A percentile compares a stretch with the other conserved stretches of the same genome.
These are phyloP conservation scores for Lactarius akahatsu DNA, from an alignment of 768 basidiomycete species.

Conservation along the genomic window DNA sequence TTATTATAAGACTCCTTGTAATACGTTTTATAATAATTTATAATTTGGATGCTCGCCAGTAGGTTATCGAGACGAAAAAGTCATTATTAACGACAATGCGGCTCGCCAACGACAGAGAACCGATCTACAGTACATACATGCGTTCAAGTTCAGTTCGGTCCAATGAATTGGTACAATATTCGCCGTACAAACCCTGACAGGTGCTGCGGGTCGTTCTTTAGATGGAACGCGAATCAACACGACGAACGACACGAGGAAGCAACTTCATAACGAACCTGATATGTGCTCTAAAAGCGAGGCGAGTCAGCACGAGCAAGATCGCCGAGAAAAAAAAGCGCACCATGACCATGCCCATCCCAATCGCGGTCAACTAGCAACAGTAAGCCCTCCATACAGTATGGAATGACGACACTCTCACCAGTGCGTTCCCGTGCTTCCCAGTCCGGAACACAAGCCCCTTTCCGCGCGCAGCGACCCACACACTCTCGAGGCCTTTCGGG, in stretches of 20 bases:
- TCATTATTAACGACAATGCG: not conserved
- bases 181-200: slow-evolving; percentile 80
- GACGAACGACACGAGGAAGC: not conserved
- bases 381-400: slow-evolving; percentile 7
- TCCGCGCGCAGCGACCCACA: slow-evolving; percentile 76
- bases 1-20: too few relatives aligned
- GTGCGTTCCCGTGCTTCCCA: slow-evolving; percentile 65
- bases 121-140: not conserved
- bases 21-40: too few relatives aligned
- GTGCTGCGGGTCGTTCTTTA: slow-evolving; percentile 70
- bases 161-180: slow-evolving; percentile 86
- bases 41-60: too few relatives aligned
- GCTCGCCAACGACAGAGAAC: not conserved
- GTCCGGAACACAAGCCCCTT: slow-evolving; percentile 72
- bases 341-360: slow-evolving; percentile 94
- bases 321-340: slow-evolving; percentile 41
- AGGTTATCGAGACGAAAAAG: not conserved
- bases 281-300: slow-evolving; percentile 41
- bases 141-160: slow-evolving; percentile 63
- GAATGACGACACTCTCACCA: slow-evolving; percentile 44
- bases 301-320: slow-evolving; percentile 12
- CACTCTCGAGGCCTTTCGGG: slow-evolving; percentile 86
- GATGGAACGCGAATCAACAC: not conserved
- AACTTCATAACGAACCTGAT: slow-evolving; percentile 50
- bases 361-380: slow-evolving; percentile 55